phyloP scores from a whole-genome alignment of 441 rosid genomes.

The Francoa sonchifolia region DNA sequence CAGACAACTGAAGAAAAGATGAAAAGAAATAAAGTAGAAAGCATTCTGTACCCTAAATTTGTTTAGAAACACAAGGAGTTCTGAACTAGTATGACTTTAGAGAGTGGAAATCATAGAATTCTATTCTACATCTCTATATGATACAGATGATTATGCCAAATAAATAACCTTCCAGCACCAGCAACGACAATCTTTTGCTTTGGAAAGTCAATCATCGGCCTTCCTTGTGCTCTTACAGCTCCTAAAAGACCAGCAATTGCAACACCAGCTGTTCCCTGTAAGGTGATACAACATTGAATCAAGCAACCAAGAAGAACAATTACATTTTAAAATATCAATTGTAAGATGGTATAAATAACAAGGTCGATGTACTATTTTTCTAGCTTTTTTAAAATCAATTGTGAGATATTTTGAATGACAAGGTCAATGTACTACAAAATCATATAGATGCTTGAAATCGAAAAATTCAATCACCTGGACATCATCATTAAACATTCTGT shows the following conservation, averaged over 20 bases:
- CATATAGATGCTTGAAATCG: conserved; percentile 5
- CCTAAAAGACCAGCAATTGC: conserved; percentile 99
- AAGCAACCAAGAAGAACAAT: conserved; percentile 5
- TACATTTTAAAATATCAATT: neutral
- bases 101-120: no score
- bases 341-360: no score
- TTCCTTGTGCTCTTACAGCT: conserved; percentile 98
- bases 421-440: no score
- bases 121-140: no score
- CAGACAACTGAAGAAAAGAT: no score
- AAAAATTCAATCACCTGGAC: conserved; percentile 68
- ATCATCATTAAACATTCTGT: conserved; percentile 97
- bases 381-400: neutral
- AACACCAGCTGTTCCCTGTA: conserved; percentile 98
- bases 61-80: no score
- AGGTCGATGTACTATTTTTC: no score
- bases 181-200: conserved; percentile 97
- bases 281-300: conserved; percentile 9
- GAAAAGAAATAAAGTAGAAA: no score
- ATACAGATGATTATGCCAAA: no score
- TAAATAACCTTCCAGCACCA: conserved; percentile 91
- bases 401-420: neutral
- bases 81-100: no score
- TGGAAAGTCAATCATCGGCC: conserved; percentile 96
- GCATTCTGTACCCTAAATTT: no score